Evolutionary conservation across 768 basidiomycete species (phyloP), one percentile per base, ranked within the genome.

Genomic region (Chlorophyllum brunneum): DNA sequence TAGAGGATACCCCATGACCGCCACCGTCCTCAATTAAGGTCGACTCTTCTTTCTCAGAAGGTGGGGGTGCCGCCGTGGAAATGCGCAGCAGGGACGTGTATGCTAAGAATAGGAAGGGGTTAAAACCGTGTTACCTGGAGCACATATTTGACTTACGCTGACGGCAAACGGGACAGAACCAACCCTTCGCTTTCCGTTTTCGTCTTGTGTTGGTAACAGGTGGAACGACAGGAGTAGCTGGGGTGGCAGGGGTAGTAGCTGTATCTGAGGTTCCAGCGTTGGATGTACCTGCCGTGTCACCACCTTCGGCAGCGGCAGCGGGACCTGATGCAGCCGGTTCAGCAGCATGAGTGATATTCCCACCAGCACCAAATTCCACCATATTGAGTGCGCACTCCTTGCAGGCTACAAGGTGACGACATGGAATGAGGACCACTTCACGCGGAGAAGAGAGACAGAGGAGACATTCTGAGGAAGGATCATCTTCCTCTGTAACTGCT

Each of bases 341-440:
- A 5, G 76, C 73, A 2, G 70, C 60, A 46, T 89, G 84, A n/a
- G 77, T 79, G 44, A 95, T 88, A 42, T 77, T 85, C 2, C 94
- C 94, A 2, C 94, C 94, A 0, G 94, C 94, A 24, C 94, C 94
- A 65, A 93, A 98, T 66, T 98, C 94, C 43, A 98, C 86, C 94
- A 98, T 98, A 64, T 95, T 95, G 47, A 97, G 69, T 0, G 94
- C 94, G 63, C 94, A 98, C 40, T 95, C 94, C 61, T 89, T 86
- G 73, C 94, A 98, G 4, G 94, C 94, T 53, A 98, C 94, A 26
- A 98, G 78, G 70, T 98, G 94, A 41, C 94, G 74, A 66, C 94
- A 98, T 0, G 94, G 94, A 4, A 97, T 80, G 10, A 98, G 80
- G 5, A 98, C 92, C 36, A 98, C 94, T 62, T 95, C 92, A 42